Evolutionary conservation across 1,284 basidiomycete species (phyloP).

Genomic region (Kwoniella shivajii): DNA sequence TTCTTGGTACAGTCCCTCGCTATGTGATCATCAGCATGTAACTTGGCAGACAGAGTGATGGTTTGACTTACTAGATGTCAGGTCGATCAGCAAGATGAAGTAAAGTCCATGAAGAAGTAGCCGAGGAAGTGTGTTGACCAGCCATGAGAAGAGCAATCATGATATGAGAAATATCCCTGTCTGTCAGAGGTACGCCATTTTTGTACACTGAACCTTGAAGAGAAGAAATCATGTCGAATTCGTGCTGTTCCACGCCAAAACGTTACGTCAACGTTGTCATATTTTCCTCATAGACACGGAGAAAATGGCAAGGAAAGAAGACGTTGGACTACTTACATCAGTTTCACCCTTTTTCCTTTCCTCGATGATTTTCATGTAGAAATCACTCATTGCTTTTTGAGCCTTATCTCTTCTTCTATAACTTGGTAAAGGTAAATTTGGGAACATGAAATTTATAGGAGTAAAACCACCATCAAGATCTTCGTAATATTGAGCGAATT

Average conservation of each 20-base stretch:
- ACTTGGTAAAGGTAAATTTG: constrained; percentile 85
- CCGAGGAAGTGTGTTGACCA: constrained; percentile 95
- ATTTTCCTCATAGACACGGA: neutral
- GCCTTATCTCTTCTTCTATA: constrained; percentile 86
- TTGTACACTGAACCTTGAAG: constrained; percentile 86
- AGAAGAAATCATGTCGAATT: constrained; percentile 91
- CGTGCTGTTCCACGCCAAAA: too few species aligned
- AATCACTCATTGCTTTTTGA: constrained; percentile 90
- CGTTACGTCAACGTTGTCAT: neutral
- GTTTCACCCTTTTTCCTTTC: constrained; percentile 66
- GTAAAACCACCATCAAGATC: constrained; percentile 93
- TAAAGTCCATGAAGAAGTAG: constrained; percentile 88
- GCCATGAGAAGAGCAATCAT: constrained; percentile 96
- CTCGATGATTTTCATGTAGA: constrained; percentile 86
- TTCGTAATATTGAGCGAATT: constrained; percentile 81
- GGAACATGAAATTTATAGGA: constrained; percentile 91
- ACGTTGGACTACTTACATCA: constrained; percentile 52
- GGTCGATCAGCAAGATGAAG: constrained; percentile 82
- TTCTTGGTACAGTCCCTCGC: constrained; percentile 81
- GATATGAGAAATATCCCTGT: constrained; percentile 95
- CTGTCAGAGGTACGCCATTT: constrained; percentile 73
- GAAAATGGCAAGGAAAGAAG: too few species aligned
- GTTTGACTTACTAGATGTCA: constrained; percentile 67
- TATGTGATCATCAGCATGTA: constrained; percentile 36
- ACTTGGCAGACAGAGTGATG: neutral